A percentile compares a stretch with the other conserved stretches of the same genome.
These are phyloP conservation scores for Zasmidium angulare DNA, from an alignment of 2,329 filamentous ascomycete genomes.

Conservation along the genomic window DNA sequence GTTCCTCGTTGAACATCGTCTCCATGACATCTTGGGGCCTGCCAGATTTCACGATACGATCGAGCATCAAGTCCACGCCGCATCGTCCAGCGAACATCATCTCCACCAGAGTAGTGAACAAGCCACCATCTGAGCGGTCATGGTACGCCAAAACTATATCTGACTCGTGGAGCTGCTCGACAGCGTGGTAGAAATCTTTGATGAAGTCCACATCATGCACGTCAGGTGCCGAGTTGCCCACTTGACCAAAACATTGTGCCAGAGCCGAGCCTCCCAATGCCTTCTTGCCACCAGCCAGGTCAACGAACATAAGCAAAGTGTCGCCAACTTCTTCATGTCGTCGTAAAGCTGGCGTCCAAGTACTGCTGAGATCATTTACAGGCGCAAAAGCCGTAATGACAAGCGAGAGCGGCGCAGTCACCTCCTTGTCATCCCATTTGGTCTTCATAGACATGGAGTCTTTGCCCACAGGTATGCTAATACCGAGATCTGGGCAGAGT, in stretches of 20 bases:
- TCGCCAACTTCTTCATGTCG: slow-evolving; percentile 85
- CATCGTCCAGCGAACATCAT: slow-evolving; percentile 98
- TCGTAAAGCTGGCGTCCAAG: slow-evolving; percentile 89
- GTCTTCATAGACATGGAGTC: slow-evolving; percentile 99
- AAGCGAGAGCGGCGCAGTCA: slow-evolving; percentile 87
- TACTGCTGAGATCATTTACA: slow-evolving; percentile 77
- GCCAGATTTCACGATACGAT: slow-evolving; percentile 66
- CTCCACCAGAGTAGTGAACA: slow-evolving; percentile 86
- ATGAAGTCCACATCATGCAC: slow-evolving; percentile 78
- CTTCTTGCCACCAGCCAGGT: slow-evolving; percentile 77
- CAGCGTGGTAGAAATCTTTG: slow-evolving; percentile 87
- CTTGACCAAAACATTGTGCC: slow-evolving; percentile 82
- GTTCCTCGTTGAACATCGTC: slow-evolving; percentile 90
- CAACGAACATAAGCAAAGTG: slow-evolving; percentile 84
- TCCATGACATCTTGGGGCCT: slow-evolving; percentile 62
- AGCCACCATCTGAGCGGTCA: slow-evolving; percentile 87
- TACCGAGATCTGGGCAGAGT: slow-evolving; percentile 82
- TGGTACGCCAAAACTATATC: slow-evolving; percentile 88
- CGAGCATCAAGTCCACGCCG: slow-evolving; percentile 81
- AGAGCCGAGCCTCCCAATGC: slow-evolving; percentile 87
- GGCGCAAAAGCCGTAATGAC: slow-evolving; percentile 89
- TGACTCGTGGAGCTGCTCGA: slow-evolving; percentile 65
- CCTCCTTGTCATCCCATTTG: slow-evolving; percentile 84
- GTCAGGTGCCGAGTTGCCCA: slow-evolving; percentile 83
- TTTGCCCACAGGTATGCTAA: slow-evolving; percentile 95